Evolutionary conservation across 2,329 filamentous ascomycete genomes (phyloP), one percentile per base, ranked within the genome.

Genomic region (Amylocarpus encephaloides): DNA sequence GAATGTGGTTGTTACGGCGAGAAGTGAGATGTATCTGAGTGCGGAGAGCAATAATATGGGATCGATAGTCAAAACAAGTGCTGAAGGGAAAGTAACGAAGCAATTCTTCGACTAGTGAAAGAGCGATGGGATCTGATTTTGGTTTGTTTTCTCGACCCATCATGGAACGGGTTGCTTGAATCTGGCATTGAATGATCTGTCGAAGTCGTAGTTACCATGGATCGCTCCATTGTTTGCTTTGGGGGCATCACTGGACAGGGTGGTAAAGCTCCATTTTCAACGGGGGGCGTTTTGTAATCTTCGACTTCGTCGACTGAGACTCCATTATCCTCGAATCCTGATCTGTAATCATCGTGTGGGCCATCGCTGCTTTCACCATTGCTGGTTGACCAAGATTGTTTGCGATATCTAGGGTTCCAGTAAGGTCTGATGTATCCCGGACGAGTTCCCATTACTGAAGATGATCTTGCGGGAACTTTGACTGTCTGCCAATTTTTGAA

Each of bases 401-500:
- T 39, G 3, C 22, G 18, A 15, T 51, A 26, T 19, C 44, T 48
- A 19, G 46, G 44, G 2, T 33, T 19, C 30, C 11, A 2, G 22
- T 30, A 30, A 13, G n/a, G n/a, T 15, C 42, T 13, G 30, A 50
- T 9, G 1, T 51, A 13, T 29, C 29, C 39, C 11, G 33, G 34
- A 16, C 33, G 15, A 16, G 49, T 49, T 15, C 43, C 43, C 12
- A 30, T 35, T 9, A 59, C 22, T 2, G 57, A 59, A 5, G 58
- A 59, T n/a, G 54, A 55, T 43, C 55, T 41, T 13, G 51, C 40
- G n/a, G 59, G 58, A 32, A 59, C 55, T 4, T 43, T 53, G 12
- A 56, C 57, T 7, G 61, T 59, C 47, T 55, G 62, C 0, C 50
- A 51, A 29, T 59, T 57, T 16, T 59, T 39, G 0, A 63, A 41